A percentile compares a stretch with the other conserved stretches of the same genome.
Conservation (phyloP, 2,329 filamentous ascomycete genomes). For the Talaromyces marneffei region DNA sequence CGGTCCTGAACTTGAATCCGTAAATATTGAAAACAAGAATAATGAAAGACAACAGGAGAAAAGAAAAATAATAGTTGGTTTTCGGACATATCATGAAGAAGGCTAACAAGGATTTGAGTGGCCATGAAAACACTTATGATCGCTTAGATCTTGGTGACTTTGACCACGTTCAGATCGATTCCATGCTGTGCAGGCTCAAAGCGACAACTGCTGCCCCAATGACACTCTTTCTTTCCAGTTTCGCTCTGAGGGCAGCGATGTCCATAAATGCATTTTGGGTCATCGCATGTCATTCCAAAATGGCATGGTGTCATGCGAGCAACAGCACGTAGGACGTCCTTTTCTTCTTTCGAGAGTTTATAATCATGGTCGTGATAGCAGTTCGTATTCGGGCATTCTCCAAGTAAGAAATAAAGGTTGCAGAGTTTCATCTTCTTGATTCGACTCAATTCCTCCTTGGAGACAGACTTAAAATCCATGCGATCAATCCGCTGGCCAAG, state of each 20-base stretch:
- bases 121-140: not conserved
- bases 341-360: slow-evolving; percentile 49
- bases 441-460: slow-evolving; percentile 51
- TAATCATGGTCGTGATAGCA: slow-evolving; percentile 52
- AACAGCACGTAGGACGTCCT: slow-evolving; percentile 51
- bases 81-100: not conserved
- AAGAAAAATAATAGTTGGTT: not conserved
- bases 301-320: slow-evolving; percentile 59
- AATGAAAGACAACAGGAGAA: not conserved
- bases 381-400: slow-evolving; percentile 51
- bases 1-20: slow-evolving; percentile 5
- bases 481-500: slow-evolving; percentile 55
- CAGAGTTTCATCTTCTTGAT: slow-evolving; percentile 59
- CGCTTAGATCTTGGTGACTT: slow-evolving; percentile 37
- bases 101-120: not conserved
- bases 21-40: not conserved
- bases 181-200: slow-evolving; percentile 54
- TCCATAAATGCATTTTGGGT: slow-evolving; percentile 58
- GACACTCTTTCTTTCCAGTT: slow-evolving; percentile 50
- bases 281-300: slow-evolving; percentile 53
- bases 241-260: slow-evolving; percentile 55
- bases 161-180: slow-evolving; percentile 53
- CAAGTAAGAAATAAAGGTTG: slow-evolving; percentile 56
- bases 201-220: slow-evolving; percentile 54
- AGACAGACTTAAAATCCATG: slow-evolving; percentile 46